A percentile compares a stretch with the other conserved stretches of the same genome.
phyloP scores from a whole-genome alignment of 148 eudicot species.

The Vaccinium corymbosum region DNA sequence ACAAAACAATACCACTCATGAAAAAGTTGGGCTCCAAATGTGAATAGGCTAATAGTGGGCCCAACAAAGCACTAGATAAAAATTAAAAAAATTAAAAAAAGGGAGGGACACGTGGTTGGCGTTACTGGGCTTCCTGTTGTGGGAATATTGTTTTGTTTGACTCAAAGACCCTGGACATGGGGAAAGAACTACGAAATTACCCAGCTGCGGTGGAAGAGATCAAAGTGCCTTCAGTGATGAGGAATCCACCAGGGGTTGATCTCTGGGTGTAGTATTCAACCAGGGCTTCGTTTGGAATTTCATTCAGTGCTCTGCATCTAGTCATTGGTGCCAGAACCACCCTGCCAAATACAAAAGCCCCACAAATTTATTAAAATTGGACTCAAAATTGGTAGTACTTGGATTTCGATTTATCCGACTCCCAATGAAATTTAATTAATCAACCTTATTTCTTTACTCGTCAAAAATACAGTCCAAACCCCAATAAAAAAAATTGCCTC shows the following conservation, averaged over 20 bases:
- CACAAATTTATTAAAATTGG: background rate
- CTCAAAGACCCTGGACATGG: background rate
- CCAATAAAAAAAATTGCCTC: no score
- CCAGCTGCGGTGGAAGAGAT: conserved; percentile 72
- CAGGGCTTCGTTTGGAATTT: conserved; percentile 49
- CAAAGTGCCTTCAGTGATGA: conserved; percentile 71
- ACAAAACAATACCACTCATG: background rate
- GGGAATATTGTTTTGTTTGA: background rate
- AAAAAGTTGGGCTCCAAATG: background rate
- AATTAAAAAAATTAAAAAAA: no score
- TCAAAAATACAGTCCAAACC: no score
- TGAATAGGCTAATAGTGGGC: background rate
- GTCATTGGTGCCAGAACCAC: conserved; percentile 86
- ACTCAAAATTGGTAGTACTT: background rate
- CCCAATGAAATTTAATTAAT: background rate
- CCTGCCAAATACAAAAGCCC: conserved; percentile 30
- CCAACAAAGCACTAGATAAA: background rate
- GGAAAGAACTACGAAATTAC: conserved; percentile 32
- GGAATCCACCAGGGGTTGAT: conserved; percentile 58
- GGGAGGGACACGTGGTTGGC: background rate
- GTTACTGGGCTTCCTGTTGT: background rate
- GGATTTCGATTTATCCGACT: background rate
- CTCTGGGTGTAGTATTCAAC: conserved; percentile 66
- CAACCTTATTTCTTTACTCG: background rate
- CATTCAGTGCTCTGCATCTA: conserved; percentile 65